These are phyloP conservation scores for Domatiomyces catenatus DNA, from an alignment of 2,329 filamentous ascomycete genomes.

Conservation along the genomic window DNA sequence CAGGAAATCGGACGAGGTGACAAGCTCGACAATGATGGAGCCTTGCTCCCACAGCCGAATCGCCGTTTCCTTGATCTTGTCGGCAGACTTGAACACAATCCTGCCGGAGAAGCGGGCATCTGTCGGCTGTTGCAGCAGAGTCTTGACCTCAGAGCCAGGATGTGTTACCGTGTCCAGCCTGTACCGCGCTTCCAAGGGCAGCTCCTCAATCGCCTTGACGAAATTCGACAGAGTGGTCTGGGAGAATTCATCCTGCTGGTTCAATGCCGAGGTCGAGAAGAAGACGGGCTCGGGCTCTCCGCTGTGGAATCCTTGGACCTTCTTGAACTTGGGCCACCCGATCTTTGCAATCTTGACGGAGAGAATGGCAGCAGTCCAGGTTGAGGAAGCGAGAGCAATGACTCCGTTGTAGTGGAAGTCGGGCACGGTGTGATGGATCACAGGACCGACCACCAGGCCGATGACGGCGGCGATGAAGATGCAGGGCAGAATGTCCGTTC, in stretches of 20 bases:
- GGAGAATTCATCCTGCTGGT: neutral
- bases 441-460: slow-evolving; percentile 33
- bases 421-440: slow-evolving; percentile 27
- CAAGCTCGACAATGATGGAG: slow-evolving; percentile 22
- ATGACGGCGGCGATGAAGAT: slow-evolving; percentile 32
- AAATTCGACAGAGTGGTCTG: neutral
- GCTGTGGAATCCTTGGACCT: neutral
- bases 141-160: slow-evolving; percentile 31
- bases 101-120: slow-evolving; percentile 17
- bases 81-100: slow-evolving; percentile 32
- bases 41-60: slow-evolving; percentile 22
- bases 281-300: neutral
- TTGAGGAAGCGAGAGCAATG: slow-evolving; percentile 33
- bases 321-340: slow-evolving; percentile 26
- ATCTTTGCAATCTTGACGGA: slow-evolving; percentile 35
- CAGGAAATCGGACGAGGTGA: slow-evolving; percentile 21
- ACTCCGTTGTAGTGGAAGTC: slow-evolving; percentile 32
- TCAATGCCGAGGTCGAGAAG: neutral
- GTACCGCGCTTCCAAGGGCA: neutral
- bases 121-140: slow-evolving; percentile 24
- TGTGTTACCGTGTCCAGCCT: slow-evolving; percentile 22
- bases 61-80: slow-evolving; percentile 22
- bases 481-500: slow-evolving; percentile 33
- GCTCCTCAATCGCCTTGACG: neutral
- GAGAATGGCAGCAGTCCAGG: slow-evolving; percentile 38